Base-by-base conservation (phyloP, 345 rosid genomes). In the Eutrema japonicum region DNA sequence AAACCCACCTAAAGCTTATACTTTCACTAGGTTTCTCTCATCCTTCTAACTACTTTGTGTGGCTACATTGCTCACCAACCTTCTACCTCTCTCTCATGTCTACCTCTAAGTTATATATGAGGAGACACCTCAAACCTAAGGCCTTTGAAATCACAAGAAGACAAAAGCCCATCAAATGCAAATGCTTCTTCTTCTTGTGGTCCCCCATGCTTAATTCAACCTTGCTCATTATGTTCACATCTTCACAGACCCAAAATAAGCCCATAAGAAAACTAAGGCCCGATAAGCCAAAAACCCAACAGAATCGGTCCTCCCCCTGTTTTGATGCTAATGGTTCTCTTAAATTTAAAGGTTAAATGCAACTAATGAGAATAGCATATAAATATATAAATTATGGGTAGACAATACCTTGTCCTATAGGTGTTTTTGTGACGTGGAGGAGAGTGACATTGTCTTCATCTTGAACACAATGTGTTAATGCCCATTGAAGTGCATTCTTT, bases 401-500 rank as follows among this genome's bases (percentile, higher is more conserved):
- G 26, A n/a, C 10, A 13, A 13, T 59, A 89, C 96, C 96, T 76
- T 66, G 77, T 7, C 56, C 77, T 40, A 46, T 22, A 4, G 80
- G 80, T 26, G 72, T 71, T 62, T 79, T 89, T 42, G 81, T 73
- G 40, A 95, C 96, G 60, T 87, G 81, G 48, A 95, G 87, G 51
- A 95, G 96, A 79, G 90, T 60, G 57, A 95, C 29, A 45, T 66
- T 82, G 66, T 95, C 97, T 53, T 92, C 90, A 70, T 76, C 83
- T 84, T 92, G 99, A 66, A 90, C 88, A 43, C 96, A 81, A 70
- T 95, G 96, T 58, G 93, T 83, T 36, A 95, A 88, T n/a, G 96
- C 95, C 99, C 99, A 95, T 46, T 88, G 97, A 8, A 95, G 68
- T 72, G 99, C 99, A 64, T 84, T 88, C 79, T 88, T 92, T 2